Percentiles rank a stretch among this genome's conserved stretches.
phyloP scores from a whole-genome alignment of 1,284 basidiomycete genomes.

The Mrakiaceae sp. region DNA sequence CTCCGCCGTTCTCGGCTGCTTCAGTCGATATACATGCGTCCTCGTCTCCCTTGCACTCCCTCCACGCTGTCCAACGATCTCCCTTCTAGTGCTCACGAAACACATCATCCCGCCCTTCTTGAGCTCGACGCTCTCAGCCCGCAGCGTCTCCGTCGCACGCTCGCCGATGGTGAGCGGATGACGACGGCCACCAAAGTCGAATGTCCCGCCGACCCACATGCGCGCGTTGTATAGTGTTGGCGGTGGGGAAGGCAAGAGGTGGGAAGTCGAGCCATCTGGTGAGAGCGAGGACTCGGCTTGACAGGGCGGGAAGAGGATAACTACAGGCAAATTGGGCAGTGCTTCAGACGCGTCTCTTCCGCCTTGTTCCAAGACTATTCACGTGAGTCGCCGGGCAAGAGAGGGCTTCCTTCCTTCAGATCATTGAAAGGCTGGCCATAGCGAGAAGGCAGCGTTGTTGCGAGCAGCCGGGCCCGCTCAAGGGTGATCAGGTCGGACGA shows the following conservation, averaged over 20 bases:
- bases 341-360: no score
- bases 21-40: conserved; percentile 58
- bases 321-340: neutral
- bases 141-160: conserved; percentile 42
- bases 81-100: conserved; percentile 37
- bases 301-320: neutral
- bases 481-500: neutral
- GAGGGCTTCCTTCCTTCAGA: neutral
- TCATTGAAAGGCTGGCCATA: no score
- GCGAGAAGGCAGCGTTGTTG: neutral
- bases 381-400: neutral
- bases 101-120: conserved; percentile 58
- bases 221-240: conserved; percentile 61
- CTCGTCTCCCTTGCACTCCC: conserved; percentile 51
- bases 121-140: conserved; percentile 48
- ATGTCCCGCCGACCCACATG: conserved; percentile 73
- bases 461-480: neutral
- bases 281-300: neutral
- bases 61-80: conserved; percentile 45
- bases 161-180: conserved; percentile 47
- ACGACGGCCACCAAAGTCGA: conserved; percentile 40
- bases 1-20: conserved; percentile 29
- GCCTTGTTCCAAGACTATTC: neutral
- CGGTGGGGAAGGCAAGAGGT: conserved; percentile 25
- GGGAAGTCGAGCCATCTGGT: neutral